phyloP scores from a whole-genome alignment of 2,329 filamentous ascomycete species.

The Ustilaginoidea virens region DNA sequence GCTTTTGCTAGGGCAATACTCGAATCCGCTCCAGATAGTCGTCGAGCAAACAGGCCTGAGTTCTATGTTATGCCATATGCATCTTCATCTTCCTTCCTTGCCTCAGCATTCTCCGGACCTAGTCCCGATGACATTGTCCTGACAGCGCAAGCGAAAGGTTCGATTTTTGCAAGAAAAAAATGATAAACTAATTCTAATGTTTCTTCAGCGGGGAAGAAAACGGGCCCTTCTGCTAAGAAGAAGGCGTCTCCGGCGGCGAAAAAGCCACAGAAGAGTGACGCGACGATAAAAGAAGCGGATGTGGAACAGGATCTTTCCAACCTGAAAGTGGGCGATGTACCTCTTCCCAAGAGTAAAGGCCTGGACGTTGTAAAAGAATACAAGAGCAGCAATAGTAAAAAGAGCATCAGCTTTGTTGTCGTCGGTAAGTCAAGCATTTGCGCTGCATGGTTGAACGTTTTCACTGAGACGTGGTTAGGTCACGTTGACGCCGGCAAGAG shows the following conservation, averaged over 20 bases:
- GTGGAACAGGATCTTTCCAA: conserved; percentile 15
- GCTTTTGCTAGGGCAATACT: conserved; percentile 40
- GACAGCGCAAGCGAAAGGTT: conserved; percentile 81
- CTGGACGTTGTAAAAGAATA: conserved; percentile 74
- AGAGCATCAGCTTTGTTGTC: conserved; percentile 78
- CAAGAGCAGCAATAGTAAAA: conserved; percentile 59
- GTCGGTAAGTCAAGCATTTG: conserved; percentile 46
- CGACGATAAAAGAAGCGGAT: conserved; percentile 10
- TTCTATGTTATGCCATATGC: conserved; percentile 33
- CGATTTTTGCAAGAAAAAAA: conserved; percentile 38
- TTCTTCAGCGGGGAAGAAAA: conserved; percentile 37
- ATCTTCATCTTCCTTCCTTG: conserved; percentile 30
- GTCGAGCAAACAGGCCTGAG: conserved; percentile 14
- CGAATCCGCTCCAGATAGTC: conserved; percentile 21
- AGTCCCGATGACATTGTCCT: conserved; percentile 86
- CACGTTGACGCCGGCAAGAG: conserved; percentile 98
- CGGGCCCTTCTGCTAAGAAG: conserved; percentile 16
- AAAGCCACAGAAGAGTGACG: conserved; percentile 23
- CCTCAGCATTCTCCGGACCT: conserved; percentile 61
- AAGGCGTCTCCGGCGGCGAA: conserved; percentile 22
- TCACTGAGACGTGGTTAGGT: conserved; percentile 30
- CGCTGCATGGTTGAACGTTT: neutral
- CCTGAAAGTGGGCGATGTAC: conserved; percentile 33
- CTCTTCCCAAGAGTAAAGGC: conserved; percentile 56
- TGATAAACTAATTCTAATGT: conserved; percentile 37